phyloP scores from a whole-genome alignment of 768 basidiomycete species.

The Lepiota venenata region DNA sequence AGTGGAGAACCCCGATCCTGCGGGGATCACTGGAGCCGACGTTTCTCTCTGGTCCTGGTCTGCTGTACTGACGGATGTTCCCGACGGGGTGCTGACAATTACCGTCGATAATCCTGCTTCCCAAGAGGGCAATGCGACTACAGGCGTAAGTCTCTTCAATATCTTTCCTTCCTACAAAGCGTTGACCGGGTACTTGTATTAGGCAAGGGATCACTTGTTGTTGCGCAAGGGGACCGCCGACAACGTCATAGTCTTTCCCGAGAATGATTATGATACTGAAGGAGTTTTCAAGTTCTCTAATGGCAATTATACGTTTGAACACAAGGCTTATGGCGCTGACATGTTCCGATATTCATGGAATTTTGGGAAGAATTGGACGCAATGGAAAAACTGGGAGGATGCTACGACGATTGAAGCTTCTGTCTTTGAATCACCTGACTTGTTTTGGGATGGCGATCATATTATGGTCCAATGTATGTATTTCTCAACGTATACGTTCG shows the following conservation, averaged over 20 bases:
- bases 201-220: slow-evolving; percentile 74
- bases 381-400: slow-evolving; percentile 79
- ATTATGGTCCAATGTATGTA: slow-evolving; percentile 84
- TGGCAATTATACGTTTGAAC: slow-evolving; percentile 72
- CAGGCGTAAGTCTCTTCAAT: slow-evolving; percentile 45
- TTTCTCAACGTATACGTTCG: not conserved
- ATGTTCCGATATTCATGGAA: slow-evolving; percentile 84
- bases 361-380: slow-evolving; percentile 81
- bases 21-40: slow-evolving; percentile 50
- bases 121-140: slow-evolving; percentile 36
- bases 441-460: slow-evolving; percentile 83
- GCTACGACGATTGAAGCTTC: slow-evolving; percentile 57
- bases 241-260: slow-evolving; percentile 88
- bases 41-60: slow-evolving; percentile 71
- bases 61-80: slow-evolving; percentile 68
- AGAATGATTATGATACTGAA: slow-evolving; percentile 68
- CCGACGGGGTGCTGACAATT: slow-evolving; percentile 82
- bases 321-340: slow-evolving; percentile 85
- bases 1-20: slow-evolving; percentile 45
- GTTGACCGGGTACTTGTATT: slow-evolving; percentile 12
- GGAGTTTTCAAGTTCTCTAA: slow-evolving; percentile 52
- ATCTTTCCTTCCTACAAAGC: not conserved
- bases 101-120: slow-evolving; percentile 51
- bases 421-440: slow-evolving; percentile 46
- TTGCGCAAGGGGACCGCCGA: slow-evolving; percentile 71